A percentile compares a stretch with the other conserved stretches of the same genome.
Conservation (phyloP, 495 filamentous ascomycete species). For the Saxophila tyrrhenica region DNA sequence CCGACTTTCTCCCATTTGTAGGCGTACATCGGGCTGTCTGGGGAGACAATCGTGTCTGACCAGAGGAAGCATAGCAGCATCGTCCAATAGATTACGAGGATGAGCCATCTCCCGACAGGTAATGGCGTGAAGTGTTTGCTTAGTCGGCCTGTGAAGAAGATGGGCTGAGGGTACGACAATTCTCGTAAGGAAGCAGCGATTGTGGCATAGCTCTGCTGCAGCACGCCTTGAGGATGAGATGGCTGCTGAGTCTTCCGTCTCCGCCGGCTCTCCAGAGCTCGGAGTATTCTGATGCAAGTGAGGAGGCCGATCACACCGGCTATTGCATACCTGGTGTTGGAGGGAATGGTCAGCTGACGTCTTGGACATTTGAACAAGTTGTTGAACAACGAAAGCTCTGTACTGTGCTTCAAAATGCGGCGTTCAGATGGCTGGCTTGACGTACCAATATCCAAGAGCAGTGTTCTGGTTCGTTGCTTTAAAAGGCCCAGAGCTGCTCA, state of each 20-base stretch:
- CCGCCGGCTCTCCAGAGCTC: neutral
- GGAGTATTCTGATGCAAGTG: neutral
- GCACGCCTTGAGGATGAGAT: neutral
- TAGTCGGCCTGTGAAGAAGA: constrained; percentile 12
- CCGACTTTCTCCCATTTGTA: constrained; percentile 24
- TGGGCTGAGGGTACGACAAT: constrained; percentile 11
- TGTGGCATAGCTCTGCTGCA: constrained; percentile 7
- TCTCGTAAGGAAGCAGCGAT: constrained; percentile 3
- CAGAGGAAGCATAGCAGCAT: constrained; percentile 8
- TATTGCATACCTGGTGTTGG: no score
- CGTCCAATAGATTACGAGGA: constrained; percentile 12
- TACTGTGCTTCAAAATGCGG: no score
- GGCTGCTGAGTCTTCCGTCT: neutral
- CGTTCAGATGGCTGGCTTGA: no score
- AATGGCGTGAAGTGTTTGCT: constrained; percentile 16
- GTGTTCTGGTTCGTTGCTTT: constrained; percentile 1
- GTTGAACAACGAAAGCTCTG: no score
- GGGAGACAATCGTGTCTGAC: constrained; percentile 9
- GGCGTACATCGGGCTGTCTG: constrained; percentile 11
- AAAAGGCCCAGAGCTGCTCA: constrained; percentile 5
- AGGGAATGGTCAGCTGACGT: no score
- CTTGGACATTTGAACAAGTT: no score
- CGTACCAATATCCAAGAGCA: constrained; percentile 1
- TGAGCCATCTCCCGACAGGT: constrained; percentile 10
- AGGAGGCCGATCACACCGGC: constrained; percentile 3